Evolutionary conservation across 2,329 filamentous ascomycete species (phyloP).

Genomic region (Trichoderma lentiforme): DNA sequence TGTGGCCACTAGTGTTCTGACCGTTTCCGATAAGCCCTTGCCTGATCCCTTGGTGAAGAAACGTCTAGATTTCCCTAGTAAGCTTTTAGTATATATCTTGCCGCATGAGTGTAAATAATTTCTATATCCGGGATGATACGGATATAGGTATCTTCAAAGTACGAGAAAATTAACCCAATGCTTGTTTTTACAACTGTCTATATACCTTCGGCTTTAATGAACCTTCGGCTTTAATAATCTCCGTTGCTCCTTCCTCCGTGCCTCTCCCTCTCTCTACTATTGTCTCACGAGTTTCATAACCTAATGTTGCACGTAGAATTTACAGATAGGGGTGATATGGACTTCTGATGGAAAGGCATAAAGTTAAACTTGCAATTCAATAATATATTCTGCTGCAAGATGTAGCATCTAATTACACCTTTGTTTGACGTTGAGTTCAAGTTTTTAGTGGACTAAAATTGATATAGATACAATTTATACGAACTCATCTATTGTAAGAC

Average conservation of each 20-base stretch:
- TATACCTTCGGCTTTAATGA: neutral
- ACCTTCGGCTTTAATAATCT: neutral
- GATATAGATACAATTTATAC: neutral
- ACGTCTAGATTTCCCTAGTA: neutral
- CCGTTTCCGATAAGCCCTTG: neutral
- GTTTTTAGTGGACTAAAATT: neutral
- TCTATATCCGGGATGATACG: neutral
- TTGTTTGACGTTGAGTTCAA: neutral
- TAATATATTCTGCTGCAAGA: neutral
- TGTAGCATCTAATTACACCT: neutral
- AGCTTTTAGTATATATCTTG: neutral
- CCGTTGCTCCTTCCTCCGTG: accelerated
- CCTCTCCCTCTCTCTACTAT: neutral
- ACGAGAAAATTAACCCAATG: neutral
- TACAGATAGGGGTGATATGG: neutral
- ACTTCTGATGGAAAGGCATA: neutral
- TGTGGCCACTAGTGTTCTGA: neutral
- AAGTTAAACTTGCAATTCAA: neutral
- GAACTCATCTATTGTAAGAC: neutral
- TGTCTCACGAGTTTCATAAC: neutral
- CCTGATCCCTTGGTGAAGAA: neutral
- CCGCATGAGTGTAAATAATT: neutral
- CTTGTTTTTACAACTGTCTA: neutral
- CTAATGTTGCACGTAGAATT: neutral
- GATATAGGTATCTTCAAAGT: neutral